phyloP scores from a whole-genome alignment of 2,329 filamentous ascomycete genomes.

The Phaeosphaeria sp. region DNA sequence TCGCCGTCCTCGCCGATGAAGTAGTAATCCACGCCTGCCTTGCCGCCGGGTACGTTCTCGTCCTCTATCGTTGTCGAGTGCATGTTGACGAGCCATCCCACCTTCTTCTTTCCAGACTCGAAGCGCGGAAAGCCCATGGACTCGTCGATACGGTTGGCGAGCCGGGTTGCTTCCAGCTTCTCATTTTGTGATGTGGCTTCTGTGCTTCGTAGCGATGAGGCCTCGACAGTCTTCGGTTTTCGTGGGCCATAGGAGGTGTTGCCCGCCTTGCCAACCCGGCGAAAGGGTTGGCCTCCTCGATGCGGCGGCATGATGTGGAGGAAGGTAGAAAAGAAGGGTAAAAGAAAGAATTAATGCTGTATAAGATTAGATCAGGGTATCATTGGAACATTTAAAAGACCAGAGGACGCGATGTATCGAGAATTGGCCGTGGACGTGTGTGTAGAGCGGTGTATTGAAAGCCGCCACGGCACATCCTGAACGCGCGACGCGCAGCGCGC shows the following conservation, averaged over 20 bases:
- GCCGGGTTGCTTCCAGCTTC: constrained; percentile 82
- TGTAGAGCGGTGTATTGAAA: constrained; percentile 12
- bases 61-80: constrained; percentile 88
- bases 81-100: constrained; percentile 95
- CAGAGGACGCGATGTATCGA: constrained; percentile 23
- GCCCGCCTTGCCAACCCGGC: constrained; percentile 52
- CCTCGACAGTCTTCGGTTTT: constrained; percentile 78
- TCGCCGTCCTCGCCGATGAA: constrained; percentile 79
- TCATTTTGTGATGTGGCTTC: constrained; percentile 94
- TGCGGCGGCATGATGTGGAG: constrained; percentile 53
- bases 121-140: constrained; percentile 92
- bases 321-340: constrained; percentile 9
- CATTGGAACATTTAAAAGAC: constrained; percentile 32
- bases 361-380: constrained; percentile 36
- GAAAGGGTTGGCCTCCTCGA: constrained; percentile 49
- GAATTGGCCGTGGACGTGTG: constrained; percentile 17
- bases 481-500: constrained; percentile 34
- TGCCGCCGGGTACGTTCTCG: constrained; percentile 80
- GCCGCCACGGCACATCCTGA: constrained; percentile 20
- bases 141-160: constrained; percentile 92
- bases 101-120: constrained; percentile 83
- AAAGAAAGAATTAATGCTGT: constrained; percentile 28
- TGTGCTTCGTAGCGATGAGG: constrained; percentile 72
- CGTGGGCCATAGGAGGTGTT: constrained; percentile 58
- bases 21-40: constrained; percentile 93